Conservation (phyloP, 2,329 filamentous ascomycete species). For the Stemphylium vesicarium region DNA sequence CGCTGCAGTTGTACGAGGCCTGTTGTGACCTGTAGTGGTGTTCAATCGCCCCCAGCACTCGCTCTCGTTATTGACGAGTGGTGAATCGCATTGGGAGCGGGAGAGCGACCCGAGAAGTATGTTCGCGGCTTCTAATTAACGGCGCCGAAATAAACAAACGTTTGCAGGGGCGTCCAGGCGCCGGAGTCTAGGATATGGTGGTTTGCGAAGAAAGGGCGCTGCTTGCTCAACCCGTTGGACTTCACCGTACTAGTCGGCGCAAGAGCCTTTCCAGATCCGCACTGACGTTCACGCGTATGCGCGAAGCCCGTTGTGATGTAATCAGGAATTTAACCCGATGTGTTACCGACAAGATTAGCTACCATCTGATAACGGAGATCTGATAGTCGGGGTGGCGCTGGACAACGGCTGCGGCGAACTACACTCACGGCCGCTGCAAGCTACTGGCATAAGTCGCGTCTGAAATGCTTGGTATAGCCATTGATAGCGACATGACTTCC, state of each 20-base stretch:
- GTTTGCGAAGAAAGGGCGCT: conserved; percentile 4
- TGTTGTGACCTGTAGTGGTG: conserved; percentile 16
- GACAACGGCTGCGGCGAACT: not conserved
- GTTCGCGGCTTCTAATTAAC: not conserved
- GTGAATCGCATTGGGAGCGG: conserved; percentile 21
- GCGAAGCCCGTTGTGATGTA: conserved; percentile 15
- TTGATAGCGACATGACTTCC: too few relatives aligned
- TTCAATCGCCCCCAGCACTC: conserved; percentile 23
- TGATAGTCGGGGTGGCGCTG: not conserved
- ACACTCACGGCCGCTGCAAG: not conserved
- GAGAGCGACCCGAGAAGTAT: conserved; percentile 4
- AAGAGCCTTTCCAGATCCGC: conserved; percentile 16
- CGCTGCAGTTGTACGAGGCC: conserved; percentile 16
- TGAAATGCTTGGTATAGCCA: too few relatives aligned
- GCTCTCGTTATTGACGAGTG: conserved; percentile 21
- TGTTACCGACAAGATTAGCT: not conserved
- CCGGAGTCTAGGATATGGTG: not conserved
- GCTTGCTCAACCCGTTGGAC: conserved; percentile 1
- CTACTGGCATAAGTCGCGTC: too few relatives aligned
- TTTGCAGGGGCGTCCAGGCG: not conserved
- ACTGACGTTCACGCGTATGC: conserved; percentile 16
- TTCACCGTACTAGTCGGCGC: conserved; percentile 8
- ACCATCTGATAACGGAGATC: conserved; percentile 3
- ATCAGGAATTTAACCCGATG: conserved; percentile 5
- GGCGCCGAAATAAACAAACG: conserved; percentile 8